These are phyloP conservation scores for Lentinula sp. DNA, from an alignment of 768 basidiomycete species.

Conservation along the genomic window DNA sequence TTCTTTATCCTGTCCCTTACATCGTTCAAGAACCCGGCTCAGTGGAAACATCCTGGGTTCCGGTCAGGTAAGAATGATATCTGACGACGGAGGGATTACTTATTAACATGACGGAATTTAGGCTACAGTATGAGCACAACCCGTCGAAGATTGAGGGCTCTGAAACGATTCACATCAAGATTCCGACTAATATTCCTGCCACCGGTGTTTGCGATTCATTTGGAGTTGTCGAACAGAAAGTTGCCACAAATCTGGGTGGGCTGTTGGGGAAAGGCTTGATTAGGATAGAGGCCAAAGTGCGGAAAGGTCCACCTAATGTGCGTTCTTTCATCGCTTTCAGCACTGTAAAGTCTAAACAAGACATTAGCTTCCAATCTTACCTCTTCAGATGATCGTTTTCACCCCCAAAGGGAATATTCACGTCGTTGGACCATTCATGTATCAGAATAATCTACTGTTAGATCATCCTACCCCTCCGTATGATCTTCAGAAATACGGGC, in stretches of 20 bases:
- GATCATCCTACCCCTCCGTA: conserved; percentile 74
- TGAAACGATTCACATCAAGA: conserved; percentile 77
- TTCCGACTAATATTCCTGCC: conserved; percentile 57
- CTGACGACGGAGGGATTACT: not conserved
- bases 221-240: conserved; percentile 82
- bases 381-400: conserved; percentile 82
- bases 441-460: conserved; percentile 61
- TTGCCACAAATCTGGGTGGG: conserved; percentile 71
- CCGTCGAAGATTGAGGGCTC: conserved; percentile 38
- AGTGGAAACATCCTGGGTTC: conserved; percentile 56
- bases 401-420: conserved; percentile 91
- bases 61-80: conserved; percentile 28
- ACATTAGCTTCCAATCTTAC: conserved; percentile 71
- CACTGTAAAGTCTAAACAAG: conserved; percentile 12
- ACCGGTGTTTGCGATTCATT: conserved; percentile 58
- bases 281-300: conserved; percentile 71
- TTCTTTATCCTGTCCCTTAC: conserved; percentile 78
- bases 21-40: conserved; percentile 39
- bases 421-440: conserved; percentile 74
- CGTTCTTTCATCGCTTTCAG: conserved; percentile 20
- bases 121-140: conserved; percentile 65
- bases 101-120: conserved; percentile 10
- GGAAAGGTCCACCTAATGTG: conserved; percentile 59
- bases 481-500: conserved; percentile 52
- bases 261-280: conserved; percentile 84